phyloP scores from a whole-genome alignment of 129 eudicot genomes.

The Heracleum sosnowskyi region DNA sequence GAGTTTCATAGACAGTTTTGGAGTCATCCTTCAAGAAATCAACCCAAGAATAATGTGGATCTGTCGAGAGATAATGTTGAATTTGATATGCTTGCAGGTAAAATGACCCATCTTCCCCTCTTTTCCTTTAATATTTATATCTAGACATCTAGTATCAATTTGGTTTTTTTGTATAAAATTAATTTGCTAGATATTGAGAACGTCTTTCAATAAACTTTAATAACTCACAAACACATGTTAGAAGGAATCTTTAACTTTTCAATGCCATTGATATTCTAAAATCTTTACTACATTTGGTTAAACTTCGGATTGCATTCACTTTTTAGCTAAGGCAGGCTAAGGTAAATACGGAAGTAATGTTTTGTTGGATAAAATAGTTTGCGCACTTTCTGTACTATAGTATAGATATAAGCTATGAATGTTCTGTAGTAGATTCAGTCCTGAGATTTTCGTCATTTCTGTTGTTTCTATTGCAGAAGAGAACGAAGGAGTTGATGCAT shows the following conservation, averaged over 20 bases:
- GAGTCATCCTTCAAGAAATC: conserved; percentile 47
- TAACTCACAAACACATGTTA: too few species aligned
- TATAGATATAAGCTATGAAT: not conserved
- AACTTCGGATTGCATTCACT: not conserved
- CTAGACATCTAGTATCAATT: not conserved
- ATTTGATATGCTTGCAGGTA: conserved; percentile 82
- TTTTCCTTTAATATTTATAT: not conserved
- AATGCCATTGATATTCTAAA: not conserved
- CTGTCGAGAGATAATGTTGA: conserved; percentile 28
- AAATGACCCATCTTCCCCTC: conserved; percentile 8
- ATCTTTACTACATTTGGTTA: not conserved
- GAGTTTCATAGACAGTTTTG: conserved; percentile 68
- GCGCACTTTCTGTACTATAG: not conserved
- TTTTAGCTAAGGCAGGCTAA: not conserved
- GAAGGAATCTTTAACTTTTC: not conserved
- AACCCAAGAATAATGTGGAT: conserved; percentile 33
- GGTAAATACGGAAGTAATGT: not conserved
- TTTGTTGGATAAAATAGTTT: not conserved
- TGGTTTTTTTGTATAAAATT: not conserved
- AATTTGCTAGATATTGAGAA: not conserved
- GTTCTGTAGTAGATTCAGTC: not conserved
- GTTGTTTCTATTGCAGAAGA: conserved; percentile 40
- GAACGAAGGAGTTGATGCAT: conserved; percentile 56
- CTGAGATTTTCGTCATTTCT: not conserved
- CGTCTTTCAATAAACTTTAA: not conserved